phyloP scores from a whole-genome alignment of 257 asterid genomes.

The Nicotiana knightiana region DNA sequence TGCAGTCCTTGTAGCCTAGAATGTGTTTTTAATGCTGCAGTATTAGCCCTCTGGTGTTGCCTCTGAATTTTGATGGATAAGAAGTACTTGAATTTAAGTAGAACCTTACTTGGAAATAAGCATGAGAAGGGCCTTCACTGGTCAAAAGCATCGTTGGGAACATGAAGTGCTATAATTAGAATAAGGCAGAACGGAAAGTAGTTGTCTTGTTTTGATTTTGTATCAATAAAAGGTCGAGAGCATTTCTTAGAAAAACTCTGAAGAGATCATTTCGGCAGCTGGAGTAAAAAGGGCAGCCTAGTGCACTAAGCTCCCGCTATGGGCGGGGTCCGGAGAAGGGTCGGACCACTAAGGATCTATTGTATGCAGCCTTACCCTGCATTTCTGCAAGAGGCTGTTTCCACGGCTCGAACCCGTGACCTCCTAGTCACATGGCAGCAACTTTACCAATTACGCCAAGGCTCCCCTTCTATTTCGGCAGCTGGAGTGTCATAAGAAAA shows the following conservation, averaged over 20 bases:
- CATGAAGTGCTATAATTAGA: neutral
- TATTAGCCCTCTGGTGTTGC: neutral
- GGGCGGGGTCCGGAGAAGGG: too few species aligned
- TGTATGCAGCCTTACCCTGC: too few species aligned
- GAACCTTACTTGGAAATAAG: neutral
- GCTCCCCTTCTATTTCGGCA: neutral
- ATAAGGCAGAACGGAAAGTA: neutral
- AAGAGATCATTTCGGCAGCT: neutral
- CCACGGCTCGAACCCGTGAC: too few species aligned
- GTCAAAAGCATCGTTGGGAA: neutral
- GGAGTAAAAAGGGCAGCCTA: neutral
- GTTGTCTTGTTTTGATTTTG: neutral
- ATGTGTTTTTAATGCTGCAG: neutral
- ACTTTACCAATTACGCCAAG: too few species aligned
- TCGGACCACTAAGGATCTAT: too few species aligned
- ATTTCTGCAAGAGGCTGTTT: too few species aligned
- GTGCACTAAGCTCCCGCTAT: too few species aligned
- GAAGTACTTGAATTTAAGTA: neutral
- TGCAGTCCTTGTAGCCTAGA: neutral
- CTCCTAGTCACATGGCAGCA: too few species aligned
- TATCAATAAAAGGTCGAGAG: neutral
- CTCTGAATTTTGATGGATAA: neutral
- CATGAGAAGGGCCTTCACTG: neutral
- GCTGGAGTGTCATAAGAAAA: neutral
- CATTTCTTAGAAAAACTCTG: neutral